phyloP scores from a whole-genome alignment of 768 basidiomycete species.

The Lyophyllum shimeji region DNA sequence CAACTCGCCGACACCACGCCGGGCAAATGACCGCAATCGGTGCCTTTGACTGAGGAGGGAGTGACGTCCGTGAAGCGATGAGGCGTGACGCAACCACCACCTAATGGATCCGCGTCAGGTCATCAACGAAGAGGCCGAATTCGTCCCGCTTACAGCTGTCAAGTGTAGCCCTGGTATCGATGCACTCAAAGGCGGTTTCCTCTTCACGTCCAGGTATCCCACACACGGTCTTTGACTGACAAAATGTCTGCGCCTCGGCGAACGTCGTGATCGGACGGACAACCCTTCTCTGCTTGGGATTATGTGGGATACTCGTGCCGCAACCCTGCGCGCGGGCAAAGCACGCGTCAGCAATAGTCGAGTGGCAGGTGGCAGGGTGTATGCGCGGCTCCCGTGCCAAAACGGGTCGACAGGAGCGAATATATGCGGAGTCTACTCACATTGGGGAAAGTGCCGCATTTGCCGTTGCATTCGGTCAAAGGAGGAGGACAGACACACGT shows the following conservation, averaged over 20 bases:
- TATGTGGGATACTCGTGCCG: conserved; percentile 33
- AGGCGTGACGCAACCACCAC: conserved; percentile 39
- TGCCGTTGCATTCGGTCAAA: conserved; percentile 38
- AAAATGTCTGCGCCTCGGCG: conserved; percentile 28
- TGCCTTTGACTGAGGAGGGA: conserved; percentile 14
- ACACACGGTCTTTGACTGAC: conserved; percentile 32
- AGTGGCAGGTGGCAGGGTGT: background rate
- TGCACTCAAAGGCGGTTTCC: conserved; percentile 35
- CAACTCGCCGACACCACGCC: conserved; percentile 24
- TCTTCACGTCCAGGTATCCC: conserved; percentile 32
- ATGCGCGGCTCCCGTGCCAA: background rate
- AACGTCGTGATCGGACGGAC: conserved; percentile 23
- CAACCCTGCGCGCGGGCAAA: conserved; percentile 32
- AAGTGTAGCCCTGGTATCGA: conserved; percentile 31
- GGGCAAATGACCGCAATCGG: conserved; percentile 30
- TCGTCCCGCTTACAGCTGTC: conserved; percentile 36
- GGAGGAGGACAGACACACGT: conserved; percentile 37
- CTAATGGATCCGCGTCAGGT: conserved; percentile 18
- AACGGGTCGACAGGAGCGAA: background rate
- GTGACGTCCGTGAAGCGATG: conserved; percentile 30
- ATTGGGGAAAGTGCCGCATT: conserved; percentile 32
- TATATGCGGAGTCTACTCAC: conserved; percentile 23
- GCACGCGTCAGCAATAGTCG: background rate
- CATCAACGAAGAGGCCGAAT: background rate
- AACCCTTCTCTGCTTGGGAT: conserved; percentile 11